Conservation (phyloP, 163 green algal species). For the Chloromonas sp. region DNA sequence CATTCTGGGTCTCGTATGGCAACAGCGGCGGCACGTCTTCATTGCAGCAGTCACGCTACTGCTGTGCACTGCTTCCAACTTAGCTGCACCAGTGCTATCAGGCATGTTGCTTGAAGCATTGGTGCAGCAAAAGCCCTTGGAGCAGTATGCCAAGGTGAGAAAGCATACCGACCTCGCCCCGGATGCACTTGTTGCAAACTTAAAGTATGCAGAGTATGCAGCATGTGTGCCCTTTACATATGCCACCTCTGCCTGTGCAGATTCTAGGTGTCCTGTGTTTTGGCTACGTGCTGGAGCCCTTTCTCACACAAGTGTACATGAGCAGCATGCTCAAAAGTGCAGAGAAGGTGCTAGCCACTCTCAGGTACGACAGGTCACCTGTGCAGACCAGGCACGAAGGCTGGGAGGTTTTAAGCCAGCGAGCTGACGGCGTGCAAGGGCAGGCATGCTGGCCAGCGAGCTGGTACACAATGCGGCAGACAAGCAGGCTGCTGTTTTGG, state of each 20-base stretch:
- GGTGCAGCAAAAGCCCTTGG: slow-evolving; percentile 57
- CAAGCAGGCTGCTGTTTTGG: no score
- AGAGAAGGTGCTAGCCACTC: slow-evolving; percentile 67
- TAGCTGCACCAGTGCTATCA: slow-evolving; percentile 72
- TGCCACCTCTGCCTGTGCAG: slow-evolving; percentile 8
- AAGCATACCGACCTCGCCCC: no score
- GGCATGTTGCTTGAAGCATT: slow-evolving; percentile 80
- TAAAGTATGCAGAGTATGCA: not conserved
- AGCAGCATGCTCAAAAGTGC: slow-evolving; percentile 54
- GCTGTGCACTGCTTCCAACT: slow-evolving; percentile 72
- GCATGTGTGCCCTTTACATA: no score
- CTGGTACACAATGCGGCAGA: no score
- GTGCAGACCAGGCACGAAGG: no score
- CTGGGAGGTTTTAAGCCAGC: no score
- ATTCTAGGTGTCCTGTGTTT: slow-evolving; percentile 33
- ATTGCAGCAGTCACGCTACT: slow-evolving; percentile 39
- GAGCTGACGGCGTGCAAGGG: no score
- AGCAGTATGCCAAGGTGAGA: slow-evolving; percentile 53
- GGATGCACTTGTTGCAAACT: not conserved
- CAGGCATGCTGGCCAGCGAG: no score
- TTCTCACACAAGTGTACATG: slow-evolving; percentile 77
- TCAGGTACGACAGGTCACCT: not conserved
- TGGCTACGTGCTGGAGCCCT: slow-evolving; percentile 49
- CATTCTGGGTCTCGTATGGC: slow-evolving; percentile 40
- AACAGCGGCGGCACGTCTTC: slow-evolving; percentile 38